These are phyloP conservation scores for Aechmea fasciata DNA, from an alignment of 176 grass and related monocot species.

Conservation along the genomic window DNA sequence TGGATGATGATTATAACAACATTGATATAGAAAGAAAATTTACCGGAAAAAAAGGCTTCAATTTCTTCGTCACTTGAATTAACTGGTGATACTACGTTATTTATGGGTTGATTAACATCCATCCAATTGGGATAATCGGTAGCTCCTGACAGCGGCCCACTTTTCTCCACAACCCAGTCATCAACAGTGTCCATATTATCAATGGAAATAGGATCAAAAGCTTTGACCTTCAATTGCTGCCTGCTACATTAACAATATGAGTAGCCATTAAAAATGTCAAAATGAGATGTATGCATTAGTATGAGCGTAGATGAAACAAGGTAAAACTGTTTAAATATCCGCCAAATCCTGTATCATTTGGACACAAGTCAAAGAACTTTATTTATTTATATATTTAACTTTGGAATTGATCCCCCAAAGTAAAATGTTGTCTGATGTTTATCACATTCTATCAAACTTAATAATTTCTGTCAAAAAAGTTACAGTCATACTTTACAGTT, in stretches of 20 bases:
- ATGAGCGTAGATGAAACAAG: neutral
- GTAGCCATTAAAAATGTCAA: neutral
- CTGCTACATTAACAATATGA: constrained; percentile 31
- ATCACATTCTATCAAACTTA: too few species aligned
- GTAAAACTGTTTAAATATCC: neutral
- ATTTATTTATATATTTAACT: neutral
- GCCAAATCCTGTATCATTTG: too few species aligned
- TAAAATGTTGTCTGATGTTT: neutral
- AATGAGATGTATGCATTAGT: constrained; percentile 1
- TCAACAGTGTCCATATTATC: constrained; percentile 66
- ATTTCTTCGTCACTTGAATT: constrained; percentile 52
- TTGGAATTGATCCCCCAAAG: neutral
- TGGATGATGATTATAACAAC: neutral
- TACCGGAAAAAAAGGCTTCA: constrained; percentile 75
- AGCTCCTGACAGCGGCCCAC: constrained; percentile 22
- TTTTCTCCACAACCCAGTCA: constrained; percentile 76
- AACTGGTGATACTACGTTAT: constrained; percentile 15
- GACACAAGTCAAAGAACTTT: too few species aligned
- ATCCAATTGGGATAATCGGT: constrained; percentile 58
- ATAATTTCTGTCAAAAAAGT: too few species aligned
- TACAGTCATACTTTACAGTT: too few species aligned
- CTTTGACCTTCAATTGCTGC: constrained; percentile 39
- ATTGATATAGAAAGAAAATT: constrained; percentile 10
- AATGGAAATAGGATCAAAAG: constrained; percentile 67
- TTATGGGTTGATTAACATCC: constrained; percentile 46